Conservation (phyloP, 495 filamentous ascomycete species). For the Xylaria flabelliformis region DNA sequence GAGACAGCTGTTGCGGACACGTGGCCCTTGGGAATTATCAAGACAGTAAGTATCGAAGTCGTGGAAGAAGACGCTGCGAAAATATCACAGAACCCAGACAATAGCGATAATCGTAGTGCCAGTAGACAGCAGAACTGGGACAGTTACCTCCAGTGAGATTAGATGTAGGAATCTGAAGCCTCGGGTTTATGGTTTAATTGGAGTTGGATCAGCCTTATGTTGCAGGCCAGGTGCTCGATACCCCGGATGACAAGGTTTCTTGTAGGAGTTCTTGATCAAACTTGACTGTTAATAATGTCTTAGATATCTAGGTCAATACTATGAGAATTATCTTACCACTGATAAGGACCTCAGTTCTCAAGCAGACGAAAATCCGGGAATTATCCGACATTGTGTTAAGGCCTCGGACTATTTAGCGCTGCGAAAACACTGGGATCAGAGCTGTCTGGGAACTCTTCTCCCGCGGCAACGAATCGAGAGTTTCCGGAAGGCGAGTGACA, state of each 20-base stretch:
- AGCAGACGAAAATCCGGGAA: neutral
- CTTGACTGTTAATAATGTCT: neutral
- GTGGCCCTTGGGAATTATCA: conserved; percentile 48
- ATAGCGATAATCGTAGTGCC: conserved; percentile 1
- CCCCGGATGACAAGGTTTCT: neutral
- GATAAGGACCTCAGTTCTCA: neutral
- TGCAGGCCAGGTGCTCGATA: neutral
- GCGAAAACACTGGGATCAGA: conserved; percentile 12
- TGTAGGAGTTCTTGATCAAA: neutral
- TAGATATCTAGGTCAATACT: neutral
- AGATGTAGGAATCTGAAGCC: neutral
- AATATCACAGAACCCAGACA: conserved; percentile 17
- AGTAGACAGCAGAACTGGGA: conserved; percentile 25
- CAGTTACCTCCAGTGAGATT: conserved; percentile 12
- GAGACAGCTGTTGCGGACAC: conserved; percentile 21
- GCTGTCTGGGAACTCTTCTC: neutral
- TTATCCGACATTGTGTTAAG: neutral
- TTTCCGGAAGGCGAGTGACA: conserved; percentile 1
- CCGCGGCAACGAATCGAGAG: conserved; percentile 7
- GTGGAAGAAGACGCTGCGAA: conserved; percentile 43
- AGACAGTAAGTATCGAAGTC: conserved; percentile 49
- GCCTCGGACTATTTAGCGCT: neutral
- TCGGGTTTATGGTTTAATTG: neutral
- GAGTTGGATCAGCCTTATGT: neutral
- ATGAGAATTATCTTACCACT: neutral